These are phyloP conservation scores for Lasiodiplodia sp. DNA, from an alignment of 2,329 filamentous ascomycete genomes.

Conservation along the genomic window DNA sequence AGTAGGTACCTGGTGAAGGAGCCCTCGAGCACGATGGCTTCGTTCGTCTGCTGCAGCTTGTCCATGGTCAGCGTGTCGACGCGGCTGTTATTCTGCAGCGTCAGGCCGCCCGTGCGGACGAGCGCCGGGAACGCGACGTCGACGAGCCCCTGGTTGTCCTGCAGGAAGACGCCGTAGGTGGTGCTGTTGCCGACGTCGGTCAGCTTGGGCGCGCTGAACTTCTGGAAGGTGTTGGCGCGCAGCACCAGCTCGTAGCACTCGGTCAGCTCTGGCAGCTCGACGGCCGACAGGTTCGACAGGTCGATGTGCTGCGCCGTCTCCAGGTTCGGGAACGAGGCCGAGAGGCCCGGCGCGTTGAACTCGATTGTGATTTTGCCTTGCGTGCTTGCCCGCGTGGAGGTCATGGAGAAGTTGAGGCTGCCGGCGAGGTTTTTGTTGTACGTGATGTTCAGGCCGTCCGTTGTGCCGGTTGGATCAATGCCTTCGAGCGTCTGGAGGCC, in stretches of 20 bases:
- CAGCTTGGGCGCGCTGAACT: not conserved
- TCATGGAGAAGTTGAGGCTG: not conserved
- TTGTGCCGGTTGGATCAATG: not conserved
- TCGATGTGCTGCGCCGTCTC: not conserved
- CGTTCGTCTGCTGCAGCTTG: not conserved
- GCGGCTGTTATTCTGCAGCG: not conserved
- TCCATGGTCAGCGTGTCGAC: not conserved
- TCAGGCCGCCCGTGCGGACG: not conserved
- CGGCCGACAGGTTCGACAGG: not conserved
- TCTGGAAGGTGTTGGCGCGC: not conserved
- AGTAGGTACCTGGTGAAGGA: not conserved
- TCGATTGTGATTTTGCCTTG: not conserved
- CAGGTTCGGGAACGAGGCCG: not conserved
- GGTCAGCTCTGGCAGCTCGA: not conserved
- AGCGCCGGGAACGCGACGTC: not conserved
- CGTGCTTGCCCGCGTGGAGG: not conserved
- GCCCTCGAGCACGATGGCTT: not conserved
- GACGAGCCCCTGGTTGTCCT: not conserved
- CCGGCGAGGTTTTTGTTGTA: not conserved
- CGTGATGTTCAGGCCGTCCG: not conserved
- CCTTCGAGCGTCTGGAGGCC: not conserved
- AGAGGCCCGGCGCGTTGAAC: not conserved
- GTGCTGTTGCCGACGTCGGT: not conserved
- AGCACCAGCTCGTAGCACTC: not conserved
- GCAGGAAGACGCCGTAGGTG: not conserved